phyloP scores from a whole-genome alignment of 306 rosid genomes.

The Vachellia collinsii region DNA sequence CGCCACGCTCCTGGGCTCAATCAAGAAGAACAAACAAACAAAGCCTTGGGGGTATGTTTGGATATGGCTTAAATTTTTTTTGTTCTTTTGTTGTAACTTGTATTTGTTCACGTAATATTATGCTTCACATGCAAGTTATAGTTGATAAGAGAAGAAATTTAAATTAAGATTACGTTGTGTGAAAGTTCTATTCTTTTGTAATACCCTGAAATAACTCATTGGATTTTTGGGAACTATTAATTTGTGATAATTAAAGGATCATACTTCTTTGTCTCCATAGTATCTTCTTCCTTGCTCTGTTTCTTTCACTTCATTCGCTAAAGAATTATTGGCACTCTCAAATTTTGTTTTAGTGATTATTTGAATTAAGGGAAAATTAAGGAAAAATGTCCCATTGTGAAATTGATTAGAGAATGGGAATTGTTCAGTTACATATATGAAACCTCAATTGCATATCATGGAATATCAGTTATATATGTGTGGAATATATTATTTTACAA shows the following conservation, averaged over 20 bases:
- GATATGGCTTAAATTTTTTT: constrained; percentile 5
- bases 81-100: constrained; percentile 30
- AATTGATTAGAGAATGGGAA: too few relatives aligned
- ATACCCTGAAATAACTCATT: constrained; percentile 27
- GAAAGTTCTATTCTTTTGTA: constrained; percentile 37
- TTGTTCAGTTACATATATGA: too few relatives aligned
- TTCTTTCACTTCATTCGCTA: neutral
- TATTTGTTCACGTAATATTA: constrained; percentile 33
- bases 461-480: too few relatives aligned
- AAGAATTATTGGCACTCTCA: too few relatives aligned
- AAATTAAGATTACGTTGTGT: constrained; percentile 36
- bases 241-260: constrained; percentile 32
- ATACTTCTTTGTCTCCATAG: constrained; percentile 25
- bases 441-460: too few relatives aligned
- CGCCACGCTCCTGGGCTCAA: constrained; percentile 29
- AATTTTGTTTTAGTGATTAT: too few relatives aligned
- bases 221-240: constrained; percentile 9
- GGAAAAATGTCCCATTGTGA: too few relatives aligned
- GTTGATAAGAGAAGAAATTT: constrained; percentile 38
- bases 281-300: neutral
- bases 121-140: constrained; percentile 46
- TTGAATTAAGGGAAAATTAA: too few relatives aligned
- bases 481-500: too few relatives aligned
- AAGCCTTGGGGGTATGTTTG: constrained; percentile 21
- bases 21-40: constrained; percentile 3